Base-by-base conservation (phyloP, 1,139 yeast genomes). In the Eremothecium cymbalariae region DNA sequence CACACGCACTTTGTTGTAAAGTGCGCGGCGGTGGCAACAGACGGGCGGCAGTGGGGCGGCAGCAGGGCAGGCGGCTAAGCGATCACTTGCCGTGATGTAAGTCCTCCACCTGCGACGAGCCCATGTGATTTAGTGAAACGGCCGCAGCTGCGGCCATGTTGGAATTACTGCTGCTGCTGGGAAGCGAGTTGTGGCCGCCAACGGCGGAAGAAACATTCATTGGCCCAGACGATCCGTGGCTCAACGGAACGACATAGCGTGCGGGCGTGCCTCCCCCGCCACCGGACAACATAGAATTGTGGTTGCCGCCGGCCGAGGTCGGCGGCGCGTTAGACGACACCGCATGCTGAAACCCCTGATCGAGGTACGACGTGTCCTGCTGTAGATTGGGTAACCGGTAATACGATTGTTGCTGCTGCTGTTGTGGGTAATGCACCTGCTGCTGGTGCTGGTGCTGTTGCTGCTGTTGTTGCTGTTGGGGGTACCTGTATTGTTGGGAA, bases 331-430 rank as follows among this genome's bases (percentile, higher is more conserved):
- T 18, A 7, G 18, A 24, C 4, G 18, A 8, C 14, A 19, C 24
- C 8, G 14, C 14, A 8, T 35, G 33, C 18, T 18, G 21, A 2
- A 22, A 26, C 8, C 29, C 25, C 6, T 27, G 19, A 14, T 44
- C 20, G 24, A 45, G 46, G n/a, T 39, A 39, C 12, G 25, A 12
- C n/a, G n/a, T n/a, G 6, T 40, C 27, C 26, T 32, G 46, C 18
- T 18, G 33, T 9, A 16, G 18, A 2, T 29, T 33, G 28, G 8
- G 40, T 14, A 25, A 41, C 32, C 18, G 24, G 18, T 21, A 33
- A 29, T 18, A 44, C 30, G 9, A 20, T 26, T 18, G 38, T 32
- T 15, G 37, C 36, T 29, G 38, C 17, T 30, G 35, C 17, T 3
- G 23, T 12, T 23, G 34, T 11, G n/a, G 25, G 13, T 12, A n/a